Evolutionary conservation across 75 land plant genomes (phyloP), one percentile per base, ranked within the genome.

Genomic region (Pseudotsuga menziesii): DNA sequence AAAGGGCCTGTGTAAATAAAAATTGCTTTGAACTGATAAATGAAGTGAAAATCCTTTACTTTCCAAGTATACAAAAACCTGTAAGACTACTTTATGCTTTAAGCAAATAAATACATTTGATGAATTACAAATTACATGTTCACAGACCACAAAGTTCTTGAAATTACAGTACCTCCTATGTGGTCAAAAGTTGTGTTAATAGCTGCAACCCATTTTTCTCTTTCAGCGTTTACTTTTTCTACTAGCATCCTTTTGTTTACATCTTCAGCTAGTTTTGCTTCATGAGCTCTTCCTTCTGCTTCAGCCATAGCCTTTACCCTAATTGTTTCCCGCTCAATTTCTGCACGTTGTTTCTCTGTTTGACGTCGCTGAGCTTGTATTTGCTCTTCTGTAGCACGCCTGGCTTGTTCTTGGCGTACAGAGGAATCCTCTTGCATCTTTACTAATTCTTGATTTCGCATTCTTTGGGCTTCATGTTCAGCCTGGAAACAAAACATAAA

Each of bases 121-220:
- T 48, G 54, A 48, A 48, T 48, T 11, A 11, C 54, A 48, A 48
- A 48, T 48, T 48, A 11, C 12, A 48, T 9, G 54, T 48, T 48
- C 54, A 48, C 54, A 48, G 2, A 48, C 54, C 1, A 48, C 54
- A 48, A 2, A 11, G 54, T 48, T 9, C 11, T 9, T 9, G 54
- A 48, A 48, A 9, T 48, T 48, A 48, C 48, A 9, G 54, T 73
- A 96, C 98, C 98, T 94, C 91, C 99, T 75, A 96, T 88, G 76
- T 96, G 98, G 56, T 84, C 77, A 85, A 96, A 94, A 58, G 91
- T 90, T 26, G 93, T 85, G 79, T 96, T 96, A 25, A 96, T 94
- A 57, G 98, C 92, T 61, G 99, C 90, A 80, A 96, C 86, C 98
- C 97, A 96, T 78, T 94, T 96, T 26, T 96, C 99, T 82, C 75